These are phyloP conservation scores for Lachancea sp. DNA, from an alignment of 805 yeast species.

Conservation along the genomic window DNA sequence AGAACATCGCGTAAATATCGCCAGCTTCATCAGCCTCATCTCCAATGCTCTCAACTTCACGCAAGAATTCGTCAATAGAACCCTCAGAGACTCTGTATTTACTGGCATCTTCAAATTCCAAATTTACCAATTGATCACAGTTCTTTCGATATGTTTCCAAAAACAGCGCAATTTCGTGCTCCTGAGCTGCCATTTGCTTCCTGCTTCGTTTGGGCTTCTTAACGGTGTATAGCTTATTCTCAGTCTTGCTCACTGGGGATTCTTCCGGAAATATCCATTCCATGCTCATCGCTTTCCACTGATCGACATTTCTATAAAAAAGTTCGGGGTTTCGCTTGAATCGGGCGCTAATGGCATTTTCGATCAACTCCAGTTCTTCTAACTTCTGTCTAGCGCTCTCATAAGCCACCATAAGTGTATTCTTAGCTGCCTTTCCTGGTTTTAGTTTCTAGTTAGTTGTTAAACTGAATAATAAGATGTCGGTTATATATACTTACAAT, in stretches of 20 bases:
- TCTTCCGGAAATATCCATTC: slow-evolving; percentile 20
- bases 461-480: no score
- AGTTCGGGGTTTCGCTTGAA: slow-evolving; percentile 55
- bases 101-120: slow-evolving; percentile 6
- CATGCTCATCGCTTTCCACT: slow-evolving; percentile 6
- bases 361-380: slow-evolving; percentile 70
- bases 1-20: slow-evolving; percentile 27
- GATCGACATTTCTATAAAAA: slow-evolving; percentile 31
- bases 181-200: slow-evolving; percentile 50
- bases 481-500: no score
- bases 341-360: slow-evolving; percentile 57
- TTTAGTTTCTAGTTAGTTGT: no score
- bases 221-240: slow-evolving; percentile 28
- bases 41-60: slow-evolving; percentile 2
- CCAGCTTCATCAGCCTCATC: slow-evolving; percentile 26
- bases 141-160: slow-evolving; percentile 38
- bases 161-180: slow-evolving; percentile 58
- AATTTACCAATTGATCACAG: background rate
- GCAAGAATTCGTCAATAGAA: slow-evolving; percentile 29
- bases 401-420: slow-evolving; percentile 1
- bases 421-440: background rate
- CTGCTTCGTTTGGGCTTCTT: slow-evolving; percentile 38
- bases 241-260: slow-evolving; percentile 10
- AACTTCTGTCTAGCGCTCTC: slow-evolving; percentile 37
- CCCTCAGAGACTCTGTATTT: slow-evolving; percentile 36